Conservation (phyloP, 2,329 filamentous ascomycete species). For the Colletotrichum acutatum region DNA sequence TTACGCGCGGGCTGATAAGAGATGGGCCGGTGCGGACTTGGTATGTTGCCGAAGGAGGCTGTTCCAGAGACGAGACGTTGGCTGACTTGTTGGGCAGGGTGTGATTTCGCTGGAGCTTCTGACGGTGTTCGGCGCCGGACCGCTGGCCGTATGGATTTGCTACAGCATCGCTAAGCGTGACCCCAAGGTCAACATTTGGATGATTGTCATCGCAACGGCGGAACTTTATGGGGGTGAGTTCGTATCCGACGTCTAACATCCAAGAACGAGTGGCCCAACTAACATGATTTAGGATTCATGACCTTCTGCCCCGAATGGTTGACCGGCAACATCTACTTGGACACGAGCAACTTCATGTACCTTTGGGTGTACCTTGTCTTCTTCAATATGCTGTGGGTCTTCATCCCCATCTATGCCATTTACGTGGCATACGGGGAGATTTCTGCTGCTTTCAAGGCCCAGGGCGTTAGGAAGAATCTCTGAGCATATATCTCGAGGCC, state of each 20-base stretch:
- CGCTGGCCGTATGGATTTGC: conserved; percentile 69
- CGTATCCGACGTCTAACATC: too few species aligned
- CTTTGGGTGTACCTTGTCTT: conserved; percentile 75
- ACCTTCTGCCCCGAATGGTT: conserved; percentile 79
- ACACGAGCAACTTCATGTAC: conserved; percentile 75
- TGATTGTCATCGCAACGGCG: conserved; percentile 72
- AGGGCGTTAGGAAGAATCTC: conserved; percentile 44
- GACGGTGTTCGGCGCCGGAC: conserved; percentile 72
- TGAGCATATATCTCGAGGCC: not conserved
- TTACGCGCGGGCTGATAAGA: conserved; percentile 71
- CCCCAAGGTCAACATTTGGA: conserved; percentile 67
- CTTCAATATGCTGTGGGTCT: conserved; percentile 77
- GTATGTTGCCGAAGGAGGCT: conserved; percentile 45
- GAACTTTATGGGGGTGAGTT: conserved; percentile 72
- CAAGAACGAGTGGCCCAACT: not conserved
- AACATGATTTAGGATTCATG: conserved; percentile 66
- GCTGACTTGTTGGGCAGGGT: conserved; percentile 46
- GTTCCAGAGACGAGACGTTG: not conserved
- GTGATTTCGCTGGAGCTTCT: conserved; percentile 74
- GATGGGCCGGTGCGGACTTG: conserved; percentile 73
- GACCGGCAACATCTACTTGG: conserved; percentile 69
- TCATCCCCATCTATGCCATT: conserved; percentile 69
- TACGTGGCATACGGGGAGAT: conserved; percentile 67
- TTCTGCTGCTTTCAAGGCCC: conserved; percentile 59
- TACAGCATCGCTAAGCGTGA: conserved; percentile 68